Conservation (phyloP, 495 filamentous ascomycete genomes). For the Penicillium lividum region DNA sequence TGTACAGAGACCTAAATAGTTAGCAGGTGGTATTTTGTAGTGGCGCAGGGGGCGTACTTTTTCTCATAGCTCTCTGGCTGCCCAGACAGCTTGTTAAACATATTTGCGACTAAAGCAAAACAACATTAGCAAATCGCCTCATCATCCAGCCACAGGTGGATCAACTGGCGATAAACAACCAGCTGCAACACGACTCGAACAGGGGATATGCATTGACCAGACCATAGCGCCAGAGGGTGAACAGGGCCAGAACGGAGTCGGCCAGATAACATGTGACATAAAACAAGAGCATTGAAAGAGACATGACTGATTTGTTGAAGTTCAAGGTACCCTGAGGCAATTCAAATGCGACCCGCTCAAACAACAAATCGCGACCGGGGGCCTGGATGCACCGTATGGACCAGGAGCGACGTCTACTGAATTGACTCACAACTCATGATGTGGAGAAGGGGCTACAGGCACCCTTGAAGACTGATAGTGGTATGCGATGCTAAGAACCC, state of each 20-base stretch:
- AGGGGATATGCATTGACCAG: constrained; percentile 14
- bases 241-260: constrained; percentile 1
- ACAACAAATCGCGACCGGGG: background rate
- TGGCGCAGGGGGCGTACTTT: constrained; percentile 60
- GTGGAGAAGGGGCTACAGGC: constrained; percentile 24
- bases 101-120: constrained; percentile 68
- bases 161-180: background rate
- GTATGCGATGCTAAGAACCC: constrained; percentile 15
- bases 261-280: constrained; percentile 1
- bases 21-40: constrained; percentile 8
- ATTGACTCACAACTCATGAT: constrained; percentile 37
- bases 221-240: constrained; percentile 18
- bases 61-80: constrained; percentile 98
- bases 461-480: constrained; percentile 14
- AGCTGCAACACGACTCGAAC: background rate
- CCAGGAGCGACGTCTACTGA: constrained; percentile 5
- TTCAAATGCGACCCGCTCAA: background rate
- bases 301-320: background rate
- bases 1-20: constrained; percentile 70
- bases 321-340: background rate
- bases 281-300: background rate
- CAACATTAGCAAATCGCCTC: constrained; percentile 32
- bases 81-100: constrained; percentile 96
- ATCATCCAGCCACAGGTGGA: background rate
- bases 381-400: background rate